Conservation (phyloP, 1,284 basidiomycete species). For the Puccinia coronata region DNA sequence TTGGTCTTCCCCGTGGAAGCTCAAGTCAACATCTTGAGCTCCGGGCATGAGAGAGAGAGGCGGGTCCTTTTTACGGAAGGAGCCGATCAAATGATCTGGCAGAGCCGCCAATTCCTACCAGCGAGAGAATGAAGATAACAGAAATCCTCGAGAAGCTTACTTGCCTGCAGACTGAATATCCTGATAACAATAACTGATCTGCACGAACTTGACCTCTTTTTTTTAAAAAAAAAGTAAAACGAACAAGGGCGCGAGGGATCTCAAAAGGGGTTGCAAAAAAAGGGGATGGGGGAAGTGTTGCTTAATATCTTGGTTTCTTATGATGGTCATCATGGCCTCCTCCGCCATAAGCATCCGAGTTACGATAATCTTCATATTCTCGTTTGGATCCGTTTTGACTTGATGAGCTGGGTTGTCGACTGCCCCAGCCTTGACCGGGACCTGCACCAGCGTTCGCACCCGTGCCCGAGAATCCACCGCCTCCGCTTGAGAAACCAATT, state of each 20-base stretch:
- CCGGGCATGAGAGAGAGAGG: no score
- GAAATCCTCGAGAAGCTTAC: slow-evolving; percentile 22
- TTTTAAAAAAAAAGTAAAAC: slow-evolving; percentile 20
- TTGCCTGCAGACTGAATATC: slow-evolving; percentile 32
- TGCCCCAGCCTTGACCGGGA: slow-evolving; percentile 48
- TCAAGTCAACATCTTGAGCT: no score
- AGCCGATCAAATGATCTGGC: no score
- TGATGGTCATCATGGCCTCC: slow-evolving; percentile 43
- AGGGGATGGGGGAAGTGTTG: background rate
- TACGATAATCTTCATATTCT: slow-evolving; percentile 49
- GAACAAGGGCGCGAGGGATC: background rate
- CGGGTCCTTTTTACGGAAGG: no score
- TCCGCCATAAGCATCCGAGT: slow-evolving; percentile 27
- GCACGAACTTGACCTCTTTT: slow-evolving; percentile 19
- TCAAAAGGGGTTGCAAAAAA: slow-evolving; percentile 17
- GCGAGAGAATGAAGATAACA: background rate
- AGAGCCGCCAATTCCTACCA: no score
- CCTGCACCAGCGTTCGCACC: slow-evolving; percentile 50
- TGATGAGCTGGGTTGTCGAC: slow-evolving; percentile 36
- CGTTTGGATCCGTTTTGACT: slow-evolving; percentile 35
- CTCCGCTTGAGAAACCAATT: slow-evolving; percentile 29
- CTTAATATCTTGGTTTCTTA: slow-evolving; percentile 50
- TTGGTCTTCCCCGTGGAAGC: no score
- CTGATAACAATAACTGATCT: slow-evolving; percentile 24
- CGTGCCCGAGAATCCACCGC: slow-evolving; percentile 45